These are phyloP conservation scores for Candida neerlandica DNA, from an alignment of 1,139 yeast species.

Conservation along the genomic window DNA sequence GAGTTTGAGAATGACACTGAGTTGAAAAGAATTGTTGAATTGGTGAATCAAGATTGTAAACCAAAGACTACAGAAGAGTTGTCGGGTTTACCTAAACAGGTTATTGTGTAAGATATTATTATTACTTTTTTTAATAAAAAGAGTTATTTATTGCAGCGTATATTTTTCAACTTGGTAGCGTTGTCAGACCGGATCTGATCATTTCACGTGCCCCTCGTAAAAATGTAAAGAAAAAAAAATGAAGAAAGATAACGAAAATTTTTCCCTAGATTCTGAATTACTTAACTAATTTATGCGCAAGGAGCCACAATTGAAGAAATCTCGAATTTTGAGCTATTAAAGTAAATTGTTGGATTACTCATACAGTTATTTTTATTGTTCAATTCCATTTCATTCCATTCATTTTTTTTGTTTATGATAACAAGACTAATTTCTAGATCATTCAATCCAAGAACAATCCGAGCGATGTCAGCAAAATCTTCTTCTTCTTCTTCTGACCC, in stretches of 20 bases:
- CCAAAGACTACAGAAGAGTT: background rate
- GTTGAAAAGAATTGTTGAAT: slow-evolving; percentile 5
- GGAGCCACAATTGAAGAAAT: background rate
- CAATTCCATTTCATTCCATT: background rate
- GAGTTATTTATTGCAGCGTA: background rate
- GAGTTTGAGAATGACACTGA: slow-evolving; percentile 10
- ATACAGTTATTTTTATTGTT: background rate
- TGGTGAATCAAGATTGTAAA: slow-evolving; percentile 3
- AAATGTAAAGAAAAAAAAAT: background rate
- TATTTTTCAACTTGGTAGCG: no score
- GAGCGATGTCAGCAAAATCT: slow-evolving; percentile 5
- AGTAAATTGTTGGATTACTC: background rate
- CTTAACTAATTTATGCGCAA: no score
- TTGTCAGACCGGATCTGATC: background rate
- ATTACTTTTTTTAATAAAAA: no score
- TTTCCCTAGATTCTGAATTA: background rate
- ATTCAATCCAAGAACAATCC: background rate
- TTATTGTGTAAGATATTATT: background rate
- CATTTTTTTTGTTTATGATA: slow-evolving; percentile 5
- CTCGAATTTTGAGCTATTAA: background rate
- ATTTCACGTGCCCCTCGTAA: background rate
- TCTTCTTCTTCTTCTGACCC: slow-evolving; percentile 13
- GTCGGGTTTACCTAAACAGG: background rate
- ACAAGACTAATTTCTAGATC: background rate
- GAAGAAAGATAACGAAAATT: background rate